Evolutionary conservation across 345 rosid species (phyloP), one percentile per base, ranked within the genome.

Genomic region (Garcia nutans): DNA sequence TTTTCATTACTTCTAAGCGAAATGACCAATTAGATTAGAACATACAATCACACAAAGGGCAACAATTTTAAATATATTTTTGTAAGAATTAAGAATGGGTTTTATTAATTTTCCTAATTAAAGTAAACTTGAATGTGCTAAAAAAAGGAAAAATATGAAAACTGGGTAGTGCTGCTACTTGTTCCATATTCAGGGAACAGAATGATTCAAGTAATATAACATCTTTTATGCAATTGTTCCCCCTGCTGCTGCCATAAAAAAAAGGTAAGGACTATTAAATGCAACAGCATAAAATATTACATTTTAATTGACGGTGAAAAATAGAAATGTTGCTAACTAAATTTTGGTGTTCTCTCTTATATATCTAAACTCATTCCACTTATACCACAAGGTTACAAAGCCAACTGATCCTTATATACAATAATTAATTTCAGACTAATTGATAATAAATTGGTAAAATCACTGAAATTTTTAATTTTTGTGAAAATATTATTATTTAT

Each of bases 101-200:
- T 62, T 45, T 9, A 49, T 47, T 47, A 63, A 62, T 12, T 58
- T 57, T 57, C 41, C 59, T 56, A 42, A 31, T 24, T 57, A 57
- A 57, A 75, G 20, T 0, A 42, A 23, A 24, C 15, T 15, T 37
- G 4, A 37, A 2, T n/a, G 10, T 65, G 3, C 44, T 56, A 24
- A 52, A 55, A 49, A 41, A 24, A 22, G 59, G 65, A 52, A 65
- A 60, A 42, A 17, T 28, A 5, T 26, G 6, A 13, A 10, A 42
- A 11, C 60, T 64, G 63, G 59, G 49, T 52, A 47, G 56, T 60
- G 24, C 57, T 72, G 54, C 62, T 60, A 20, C 63, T 72, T 83
- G 84, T 61, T 73, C 68, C 81, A 23, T 66, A 22, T 45, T 24
- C 24, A 64, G 86, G 86, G 82, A 75, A 49, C 81, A 66, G 6